Evolutionary conservation across 2,329 filamentous ascomycete genomes (phyloP).

Genomic region (Sporothrix variecibatus): DNA sequence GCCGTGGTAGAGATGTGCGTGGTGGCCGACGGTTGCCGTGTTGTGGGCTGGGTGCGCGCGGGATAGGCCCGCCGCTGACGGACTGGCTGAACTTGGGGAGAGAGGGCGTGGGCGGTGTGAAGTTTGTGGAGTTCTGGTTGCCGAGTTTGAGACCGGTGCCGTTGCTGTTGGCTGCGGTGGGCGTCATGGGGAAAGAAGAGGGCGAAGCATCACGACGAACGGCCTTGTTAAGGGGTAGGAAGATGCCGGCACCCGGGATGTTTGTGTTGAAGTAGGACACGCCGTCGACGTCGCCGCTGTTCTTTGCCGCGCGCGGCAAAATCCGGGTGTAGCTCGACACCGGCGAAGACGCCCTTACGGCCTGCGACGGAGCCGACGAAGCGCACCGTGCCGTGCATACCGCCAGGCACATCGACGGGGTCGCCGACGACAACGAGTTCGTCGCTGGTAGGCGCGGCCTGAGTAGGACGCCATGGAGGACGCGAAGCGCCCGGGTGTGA

Average conservation of each 20-base stretch:
- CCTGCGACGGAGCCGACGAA: constrained; percentile 85
- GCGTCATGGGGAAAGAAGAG: constrained; percentile 63
- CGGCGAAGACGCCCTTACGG: constrained; percentile 89
- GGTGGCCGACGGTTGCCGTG: constrained; percentile 60
- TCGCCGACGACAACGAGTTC: constrained; percentile 73
- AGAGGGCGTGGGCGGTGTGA: constrained; percentile 65
- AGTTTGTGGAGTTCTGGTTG: constrained; percentile 60
- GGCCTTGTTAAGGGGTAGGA: constrained; percentile 83
- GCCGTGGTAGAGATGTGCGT: constrained; percentile 78
- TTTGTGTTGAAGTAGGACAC: constrained; percentile 80
- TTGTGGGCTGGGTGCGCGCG: constrained; percentile 69
- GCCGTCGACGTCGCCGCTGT: constrained; percentile 91
- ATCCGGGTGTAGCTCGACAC: constrained; percentile 82
- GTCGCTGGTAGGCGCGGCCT: constrained; percentile 40
- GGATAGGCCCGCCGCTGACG: constrained; percentile 61
- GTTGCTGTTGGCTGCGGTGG: constrained; percentile 64
- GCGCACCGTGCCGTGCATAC: constrained; percentile 86
- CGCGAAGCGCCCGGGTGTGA: constrained; percentile 50
- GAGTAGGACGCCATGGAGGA: constrained; percentile 33
- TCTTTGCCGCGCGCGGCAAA: constrained; percentile 84
- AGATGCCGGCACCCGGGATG: constrained; percentile 83
- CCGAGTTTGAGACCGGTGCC: constrained; percentile 55
- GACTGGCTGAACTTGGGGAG: constrained; percentile 86
- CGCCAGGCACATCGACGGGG: constrained; percentile 85
- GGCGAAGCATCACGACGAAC: constrained; percentile 63